Conservation (phyloP, 352 stramenopile genomes). For the Discostella stelligera region DNA sequence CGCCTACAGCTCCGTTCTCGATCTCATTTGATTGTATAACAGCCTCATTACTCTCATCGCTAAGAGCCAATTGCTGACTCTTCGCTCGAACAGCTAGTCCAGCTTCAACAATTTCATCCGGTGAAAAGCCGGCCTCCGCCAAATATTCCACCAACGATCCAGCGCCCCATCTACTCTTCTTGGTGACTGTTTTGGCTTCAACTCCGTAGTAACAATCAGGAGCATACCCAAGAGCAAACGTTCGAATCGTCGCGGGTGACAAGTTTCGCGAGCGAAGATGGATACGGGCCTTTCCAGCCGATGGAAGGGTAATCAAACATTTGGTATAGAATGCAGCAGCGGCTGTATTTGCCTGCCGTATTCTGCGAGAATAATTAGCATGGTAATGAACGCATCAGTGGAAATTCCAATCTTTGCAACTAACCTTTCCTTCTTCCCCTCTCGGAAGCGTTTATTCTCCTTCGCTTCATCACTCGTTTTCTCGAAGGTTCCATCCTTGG, state of each 20-base stretch:
- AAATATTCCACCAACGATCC: slow-evolving; percentile 71
- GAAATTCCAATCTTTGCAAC: background rate
- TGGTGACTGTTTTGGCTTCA: slow-evolving; percentile 16
- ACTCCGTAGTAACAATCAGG: slow-evolving; percentile 72
- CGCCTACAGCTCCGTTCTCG: background rate
- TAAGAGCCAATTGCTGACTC: slow-evolving; percentile 11
- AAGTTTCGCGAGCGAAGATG: slow-evolving; percentile 58
- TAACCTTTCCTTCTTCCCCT: slow-evolving; percentile 52
- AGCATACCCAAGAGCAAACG: slow-evolving; percentile 77
- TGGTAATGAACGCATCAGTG: background rate
- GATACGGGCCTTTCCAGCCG: slow-evolving; percentile 52
- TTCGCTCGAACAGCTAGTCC: slow-evolving; percentile 63
- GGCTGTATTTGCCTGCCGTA: slow-evolving; percentile 57
- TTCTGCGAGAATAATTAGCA: slow-evolving; percentile 22
- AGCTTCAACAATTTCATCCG: slow-evolving; percentile 72
- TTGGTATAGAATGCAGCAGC: slow-evolving; percentile 69
- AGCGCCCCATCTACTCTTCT: slow-evolving; percentile 48
- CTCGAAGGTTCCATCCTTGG: background rate
- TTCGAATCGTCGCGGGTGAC: slow-evolving; percentile 50
- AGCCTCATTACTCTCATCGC: slow-evolving; percentile 7
- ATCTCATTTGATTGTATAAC: background rate
- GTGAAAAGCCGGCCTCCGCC: slow-evolving; percentile 53
- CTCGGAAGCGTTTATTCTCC: slow-evolving; percentile 29
- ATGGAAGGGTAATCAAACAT: slow-evolving; percentile 49
- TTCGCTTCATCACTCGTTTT: slow-evolving; percentile 27